A percentile compares a stretch with the other conserved stretches of the same genome.
phyloP scores from a whole-genome alignment of 2,329 filamentous ascomycete genomes.

The Alternaria conjuncta region DNA sequence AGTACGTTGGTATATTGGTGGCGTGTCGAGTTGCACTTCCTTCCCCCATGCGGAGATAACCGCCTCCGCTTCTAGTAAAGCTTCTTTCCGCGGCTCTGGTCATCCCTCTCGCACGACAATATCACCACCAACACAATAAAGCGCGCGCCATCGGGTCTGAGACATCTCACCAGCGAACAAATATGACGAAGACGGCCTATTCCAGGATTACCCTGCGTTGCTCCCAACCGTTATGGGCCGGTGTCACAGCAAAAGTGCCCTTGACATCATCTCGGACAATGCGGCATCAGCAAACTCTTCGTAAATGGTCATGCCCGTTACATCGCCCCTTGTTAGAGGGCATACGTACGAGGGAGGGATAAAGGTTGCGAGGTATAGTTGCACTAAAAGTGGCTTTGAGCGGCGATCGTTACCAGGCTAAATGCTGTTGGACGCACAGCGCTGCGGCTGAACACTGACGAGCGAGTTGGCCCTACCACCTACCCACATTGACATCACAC shows the following conservation, averaged over 20 bases:
- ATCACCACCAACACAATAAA: not conserved
- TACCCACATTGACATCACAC: slow-evolving; percentile 7
- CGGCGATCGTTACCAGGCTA: slow-evolving; percentile 1
- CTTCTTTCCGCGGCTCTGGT: not conserved
- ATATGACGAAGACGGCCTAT: not conserved
- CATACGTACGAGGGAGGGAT: not conserved
- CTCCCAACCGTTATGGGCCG: not conserved
- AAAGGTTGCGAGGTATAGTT: slow-evolving; percentile 2
- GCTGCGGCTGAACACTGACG: slow-evolving; percentile 21
- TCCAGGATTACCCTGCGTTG: not conserved
- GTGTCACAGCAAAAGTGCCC: not conserved
- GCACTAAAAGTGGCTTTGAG: slow-evolving; percentile 4
- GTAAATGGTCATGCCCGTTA: slow-evolving; percentile 5
- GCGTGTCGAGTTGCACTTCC: not conserved
- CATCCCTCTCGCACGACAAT: not conserved
- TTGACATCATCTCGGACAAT: slow-evolving; percentile 13
- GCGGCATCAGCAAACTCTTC: not conserved
- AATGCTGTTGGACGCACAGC: slow-evolving; percentile 9
- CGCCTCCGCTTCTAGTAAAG: not conserved
- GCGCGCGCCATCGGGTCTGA: not conserved
- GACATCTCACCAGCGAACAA: not conserved
- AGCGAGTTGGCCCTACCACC: slow-evolving; percentile 5
- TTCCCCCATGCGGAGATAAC: not conserved
- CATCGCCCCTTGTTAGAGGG: not conserved
- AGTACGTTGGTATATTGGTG: not conserved